phyloP scores from a whole-genome alignment of 2,329 filamentous ascomycete genomes.

The Polytolypa hystricis region DNA sequence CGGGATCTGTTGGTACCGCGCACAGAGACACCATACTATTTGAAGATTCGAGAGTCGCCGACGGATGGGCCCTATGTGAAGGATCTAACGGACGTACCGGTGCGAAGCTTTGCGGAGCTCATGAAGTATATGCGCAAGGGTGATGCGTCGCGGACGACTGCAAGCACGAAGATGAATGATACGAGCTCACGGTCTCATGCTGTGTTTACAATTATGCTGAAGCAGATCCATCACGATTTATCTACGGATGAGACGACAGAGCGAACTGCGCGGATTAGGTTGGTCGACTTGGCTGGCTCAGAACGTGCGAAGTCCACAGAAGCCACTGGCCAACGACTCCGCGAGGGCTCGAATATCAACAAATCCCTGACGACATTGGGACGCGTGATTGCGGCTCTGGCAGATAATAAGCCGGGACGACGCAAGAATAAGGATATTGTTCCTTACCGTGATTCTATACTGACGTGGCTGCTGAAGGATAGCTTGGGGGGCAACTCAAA shows the following conservation, averaged over 20 bases:
- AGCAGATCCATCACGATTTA: conserved; percentile 96
- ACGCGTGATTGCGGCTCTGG: conserved; percentile 86
- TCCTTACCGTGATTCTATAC: conserved; percentile 81
- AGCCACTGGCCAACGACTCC: conserved; percentile 78
- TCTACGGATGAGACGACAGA: conserved; percentile 97
- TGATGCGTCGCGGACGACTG: conserved; percentile 75
- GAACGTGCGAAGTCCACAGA: conserved; percentile 93
- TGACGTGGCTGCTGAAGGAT: conserved; percentile 85
- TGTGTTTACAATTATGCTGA: conserved; percentile 95
- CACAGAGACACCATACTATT: conserved; percentile 72
- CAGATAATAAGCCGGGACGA: conserved; percentile 55
- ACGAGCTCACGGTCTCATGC: conserved; percentile 93
- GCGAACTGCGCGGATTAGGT: conserved; percentile 79
- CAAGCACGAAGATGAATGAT: conserved; percentile 98
- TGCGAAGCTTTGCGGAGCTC: conserved; percentile 77
- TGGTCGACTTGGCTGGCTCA: conserved; percentile 90
- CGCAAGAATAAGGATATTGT: conserved; percentile 63
- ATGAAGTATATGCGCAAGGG: conserved; percentile 83
- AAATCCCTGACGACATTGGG: conserved; percentile 94
- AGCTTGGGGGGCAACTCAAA: conserved; percentile 94
- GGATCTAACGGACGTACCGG: conserved; percentile 85
- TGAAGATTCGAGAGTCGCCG: conserved; percentile 93
- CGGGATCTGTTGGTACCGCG: conserved; percentile 79
- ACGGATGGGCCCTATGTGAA: conserved; percentile 95
- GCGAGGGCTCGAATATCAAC: conserved; percentile 97